Evolutionary conservation across 2,329 filamentous ascomycete species (phyloP), one percentile per base, ranked within the genome.

Genomic region (Phyllosticta citrichinensis): DNA sequence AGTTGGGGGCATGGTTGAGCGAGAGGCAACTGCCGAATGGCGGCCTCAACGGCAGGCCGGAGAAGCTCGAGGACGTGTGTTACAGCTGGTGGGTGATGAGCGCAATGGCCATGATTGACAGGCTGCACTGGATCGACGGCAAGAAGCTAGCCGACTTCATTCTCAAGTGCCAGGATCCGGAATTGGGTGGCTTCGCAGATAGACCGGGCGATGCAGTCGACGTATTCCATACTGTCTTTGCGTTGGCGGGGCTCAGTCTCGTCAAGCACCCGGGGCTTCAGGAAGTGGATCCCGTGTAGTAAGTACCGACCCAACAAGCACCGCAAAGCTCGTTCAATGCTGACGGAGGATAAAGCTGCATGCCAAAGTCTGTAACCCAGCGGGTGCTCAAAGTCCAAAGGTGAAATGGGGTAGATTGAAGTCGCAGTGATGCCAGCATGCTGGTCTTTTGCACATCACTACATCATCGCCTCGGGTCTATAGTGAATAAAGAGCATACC

Each of bases 71-170:
- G 72, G 94, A 99, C 73, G 93, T 96, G 14, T 99, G 94, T 77
- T 99, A 99, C 76, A 96, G 91, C 73, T 99, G 94, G 94, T 99
- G 94, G 94, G 94, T 97, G 53, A 78, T 93, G 70, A 93, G 89
- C 70, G 96, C 92, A 72, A 77, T 99, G 66, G 87, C 88, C 54
- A 97, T 97, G 81, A 89, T 99, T 66, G 86, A 83, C 59, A 86
- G 87, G 60, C 81, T 91, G 58, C 89, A 97, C 73, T 99, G 94
- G 94, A 95, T 99, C 71, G 90, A 99, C 76, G 83, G 86, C 56
- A 80, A 86, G 62, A 89, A 89, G 70, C 81, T 99, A 68, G 82
- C 86, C 57, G 74, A 75, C 24, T 99, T 96, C 75, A 97, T 99
- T 60, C 76, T 99, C 62, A 81, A 82, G 64, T 96, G 90, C 69